Evolutionary conservation across 1,284 basidiomycete genomes (phyloP).

Genomic region (Sutorius eximius): DNA sequence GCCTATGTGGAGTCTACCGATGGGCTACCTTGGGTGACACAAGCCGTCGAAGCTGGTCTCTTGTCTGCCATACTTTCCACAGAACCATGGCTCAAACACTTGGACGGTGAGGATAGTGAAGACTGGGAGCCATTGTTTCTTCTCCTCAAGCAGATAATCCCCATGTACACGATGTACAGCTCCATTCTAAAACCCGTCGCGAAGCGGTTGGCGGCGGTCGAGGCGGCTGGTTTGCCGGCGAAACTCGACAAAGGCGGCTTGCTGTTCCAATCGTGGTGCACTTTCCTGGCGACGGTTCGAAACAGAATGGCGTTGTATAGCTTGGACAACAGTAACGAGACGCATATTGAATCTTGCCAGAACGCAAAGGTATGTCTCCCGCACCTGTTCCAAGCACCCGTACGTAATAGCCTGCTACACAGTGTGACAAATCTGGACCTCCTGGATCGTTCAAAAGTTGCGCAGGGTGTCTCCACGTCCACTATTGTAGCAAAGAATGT

Average conservation of each 20-base stretch:
- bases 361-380: conserved; percentile 23
- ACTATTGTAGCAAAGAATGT: conserved; percentile 35
- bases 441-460: conserved; percentile 31
- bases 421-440: conserved; percentile 31
- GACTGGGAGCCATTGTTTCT: conserved; percentile 33
- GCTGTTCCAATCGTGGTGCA: conserved; percentile 21
- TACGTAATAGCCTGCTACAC: neutral
- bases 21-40: conserved; percentile 28
- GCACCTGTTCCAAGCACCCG: neutral
- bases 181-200: conserved; percentile 19
- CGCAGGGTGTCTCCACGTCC: conserved; percentile 29
- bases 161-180: conserved; percentile 30
- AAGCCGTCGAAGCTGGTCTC: conserved; percentile 28
- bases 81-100: conserved; percentile 29
- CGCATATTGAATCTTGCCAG: conserved; percentile 29
- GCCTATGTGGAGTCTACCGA: conserved; percentile 29
- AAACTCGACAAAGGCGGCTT: conserved; percentile 19
- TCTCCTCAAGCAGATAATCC: conserved; percentile 25
- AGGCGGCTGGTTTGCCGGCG: conserved; percentile 8
- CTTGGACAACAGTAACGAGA: conserved; percentile 7
- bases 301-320: conserved; percentile 15
- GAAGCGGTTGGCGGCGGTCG: conserved; percentile 17
- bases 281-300: conserved; percentile 23
- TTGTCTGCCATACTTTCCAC: conserved; percentile 27
- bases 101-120: conserved; percentile 21